Conservation (phyloP, 352 stramenopile species). For the Pythium vanterpoolii region DNA sequence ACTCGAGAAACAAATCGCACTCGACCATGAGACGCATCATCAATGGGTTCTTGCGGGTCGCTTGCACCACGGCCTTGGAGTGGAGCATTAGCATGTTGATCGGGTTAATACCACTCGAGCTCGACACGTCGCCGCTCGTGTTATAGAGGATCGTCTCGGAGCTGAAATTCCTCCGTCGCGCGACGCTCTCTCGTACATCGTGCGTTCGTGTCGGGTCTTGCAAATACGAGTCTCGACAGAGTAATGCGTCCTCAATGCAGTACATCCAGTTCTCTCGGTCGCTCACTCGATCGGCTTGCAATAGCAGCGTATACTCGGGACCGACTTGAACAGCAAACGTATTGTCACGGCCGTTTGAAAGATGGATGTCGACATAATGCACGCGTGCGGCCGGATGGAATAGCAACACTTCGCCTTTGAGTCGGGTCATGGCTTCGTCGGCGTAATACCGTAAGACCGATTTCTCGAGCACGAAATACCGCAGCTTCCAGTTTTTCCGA, state of each 20-base stretch:
- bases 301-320: constrained; percentile 50
- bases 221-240: constrained; percentile 72
- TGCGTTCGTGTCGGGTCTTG: constrained; percentile 32
- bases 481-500: constrained; percentile 75
- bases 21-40: constrained; percentile 35
- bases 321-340: constrained; percentile 66
- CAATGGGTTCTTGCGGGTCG: constrained; percentile 27
- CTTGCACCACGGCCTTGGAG: constrained; percentile 20
- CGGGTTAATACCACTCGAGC: constrained; percentile 15
- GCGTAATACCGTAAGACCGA: constrained; percentile 68
- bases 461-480: constrained; percentile 71
- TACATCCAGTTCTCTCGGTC: constrained; percentile 82
- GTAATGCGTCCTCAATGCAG: constrained; percentile 67
- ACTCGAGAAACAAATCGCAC: constrained; percentile 49
- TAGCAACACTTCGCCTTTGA: constrained; percentile 75
- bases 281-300: constrained; percentile 51
- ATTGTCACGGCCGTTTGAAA: constrained; percentile 45
- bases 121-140: constrained; percentile 12
- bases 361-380: constrained; percentile 67
- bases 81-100: constrained; percentile 36
- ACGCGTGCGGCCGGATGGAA: constrained; percentile 67
- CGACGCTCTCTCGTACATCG: constrained; percentile 56
- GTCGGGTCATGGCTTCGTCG: constrained; percentile 41
- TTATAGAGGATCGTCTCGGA: constrained; percentile 40
- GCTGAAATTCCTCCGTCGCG: constrained; percentile 51